phyloP scores from a whole-genome alignment of 805 yeast genomes.

The Pichia occidentalis region DNA sequence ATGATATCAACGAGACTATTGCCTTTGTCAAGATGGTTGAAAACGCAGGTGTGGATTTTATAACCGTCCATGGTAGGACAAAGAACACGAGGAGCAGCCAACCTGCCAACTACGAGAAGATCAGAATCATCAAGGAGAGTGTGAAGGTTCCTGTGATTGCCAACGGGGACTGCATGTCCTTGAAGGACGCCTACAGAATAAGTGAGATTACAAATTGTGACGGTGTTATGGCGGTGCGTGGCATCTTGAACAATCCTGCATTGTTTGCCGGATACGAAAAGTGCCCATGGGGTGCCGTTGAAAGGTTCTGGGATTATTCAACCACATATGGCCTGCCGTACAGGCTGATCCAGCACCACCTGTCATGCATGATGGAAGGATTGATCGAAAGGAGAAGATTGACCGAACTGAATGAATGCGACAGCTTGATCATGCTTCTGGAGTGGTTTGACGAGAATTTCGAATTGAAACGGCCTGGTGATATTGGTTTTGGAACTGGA shows the following conservation, averaged over 20 bases:
- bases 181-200: conserved; percentile 59
- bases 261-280: conserved; percentile 64
- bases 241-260: conserved; percentile 80
- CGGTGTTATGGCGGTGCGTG: conserved; percentile 96
- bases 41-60: conserved; percentile 84
- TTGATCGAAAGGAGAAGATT: conserved; percentile 40
- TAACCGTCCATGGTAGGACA: conserved; percentile 92
- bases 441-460: conserved; percentile 80
- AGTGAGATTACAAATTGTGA: conserved; percentile 66
- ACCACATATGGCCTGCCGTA: conserved; percentile 80
- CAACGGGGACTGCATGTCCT: conserved; percentile 85
- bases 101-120: conserved; percentile 81
- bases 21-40: conserved; percentile 69
- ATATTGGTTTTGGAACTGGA: conserved; percentile 57
- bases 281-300: conserved; percentile 91
- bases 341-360: conserved; percentile 78
- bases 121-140: conserved; percentile 52
- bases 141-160: conserved; percentile 81
- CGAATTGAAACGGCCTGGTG: conserved; percentile 58
- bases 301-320: conserved; percentile 71
- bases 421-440: conserved; percentile 53
- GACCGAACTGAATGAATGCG: conserved; percentile 58
- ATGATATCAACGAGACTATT: conserved; percentile 64
- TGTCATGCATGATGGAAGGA: conserved; percentile 76
- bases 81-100: conserved; percentile 76